Evolutionary conservation across 1,284 basidiomycete species (phyloP).

Genomic region (Stereum hirsutum): DNA sequence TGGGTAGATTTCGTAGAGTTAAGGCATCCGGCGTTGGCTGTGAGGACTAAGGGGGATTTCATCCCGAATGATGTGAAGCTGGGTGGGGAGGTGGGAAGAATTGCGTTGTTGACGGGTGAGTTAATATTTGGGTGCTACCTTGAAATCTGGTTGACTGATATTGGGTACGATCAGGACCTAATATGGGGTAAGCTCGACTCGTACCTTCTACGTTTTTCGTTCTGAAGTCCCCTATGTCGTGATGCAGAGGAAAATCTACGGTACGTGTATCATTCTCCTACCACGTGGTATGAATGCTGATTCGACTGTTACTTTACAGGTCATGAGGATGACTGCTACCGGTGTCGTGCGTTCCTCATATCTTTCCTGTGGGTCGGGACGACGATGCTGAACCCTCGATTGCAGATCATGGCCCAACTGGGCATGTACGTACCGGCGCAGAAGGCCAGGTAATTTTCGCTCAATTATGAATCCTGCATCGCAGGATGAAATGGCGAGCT

Average conservation of each 20-base stretch:
- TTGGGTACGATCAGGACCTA: slow-evolving; percentile 70
- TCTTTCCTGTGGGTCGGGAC: not conserved
- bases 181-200: slow-evolving; percentile 70
- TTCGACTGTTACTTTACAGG: slow-evolving; percentile 26
- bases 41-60: slow-evolving; percentile 64
- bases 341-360: slow-evolving; percentile 51
- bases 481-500: not conserved
- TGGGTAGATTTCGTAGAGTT: slow-evolving; percentile 75
- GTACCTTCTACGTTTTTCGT: too few relatives aligned
- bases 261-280: slow-evolving; percentile 35
- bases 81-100: slow-evolving; percentile 70
- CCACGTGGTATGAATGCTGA: not conserved
- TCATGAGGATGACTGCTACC: slow-evolving; percentile 94
- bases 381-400: slow-evolving; percentile 1
- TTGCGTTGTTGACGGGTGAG: slow-evolving; percentile 83
- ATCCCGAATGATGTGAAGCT: slow-evolving; percentile 93
- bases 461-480: not conserved
- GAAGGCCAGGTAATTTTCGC: slow-evolving; percentile 53
- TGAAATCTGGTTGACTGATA: slow-evolving; percentile 4
- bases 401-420: slow-evolving; percentile 89
- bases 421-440: slow-evolving; percentile 96
- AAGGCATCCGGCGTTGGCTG: slow-evolving; percentile 79
- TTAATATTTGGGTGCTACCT: slow-evolving; percentile 8
- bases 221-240: not conserved
- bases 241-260: slow-evolving; percentile 73